phyloP scores from a whole-genome alignment of 2,329 filamentous ascomycete genomes.

The Cercospora nicotianae region DNA sequence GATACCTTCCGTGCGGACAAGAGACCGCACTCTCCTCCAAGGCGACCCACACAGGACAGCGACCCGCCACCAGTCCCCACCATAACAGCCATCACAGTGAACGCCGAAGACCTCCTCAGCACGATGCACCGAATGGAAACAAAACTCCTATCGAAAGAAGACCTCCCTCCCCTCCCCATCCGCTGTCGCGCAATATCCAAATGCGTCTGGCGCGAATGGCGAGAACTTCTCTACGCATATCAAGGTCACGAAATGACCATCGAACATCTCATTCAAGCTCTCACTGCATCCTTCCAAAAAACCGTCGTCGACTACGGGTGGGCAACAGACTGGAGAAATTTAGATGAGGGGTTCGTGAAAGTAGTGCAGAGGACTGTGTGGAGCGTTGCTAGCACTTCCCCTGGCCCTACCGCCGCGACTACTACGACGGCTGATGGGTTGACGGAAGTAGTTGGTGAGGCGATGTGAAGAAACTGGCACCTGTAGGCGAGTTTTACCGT shows the following conservation, averaged over 20 bases:
- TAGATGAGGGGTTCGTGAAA: slow-evolving; percentile 9
- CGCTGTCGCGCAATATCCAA: slow-evolving; percentile 22
- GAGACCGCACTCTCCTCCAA: background rate
- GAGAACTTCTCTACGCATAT: slow-evolving; percentile 10
- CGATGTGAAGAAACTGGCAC: no score
- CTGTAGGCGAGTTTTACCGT: no score
- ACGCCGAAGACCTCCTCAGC: slow-evolving; percentile 1
- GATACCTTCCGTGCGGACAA: background rate
- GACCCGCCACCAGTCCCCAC: background rate
- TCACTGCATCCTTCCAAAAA: slow-evolving; percentile 6
- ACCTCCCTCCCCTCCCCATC: slow-evolving; percentile 2
- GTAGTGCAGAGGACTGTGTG: slow-evolving; percentile 9
- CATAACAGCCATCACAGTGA: background rate
- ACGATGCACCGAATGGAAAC: slow-evolving; percentile 15
- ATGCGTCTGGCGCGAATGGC: slow-evolving; percentile 24
- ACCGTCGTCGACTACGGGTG: slow-evolving; percentile 17
- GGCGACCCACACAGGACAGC: background rate
- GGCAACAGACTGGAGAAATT: slow-evolving; percentile 5
- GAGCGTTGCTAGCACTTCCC: no score
- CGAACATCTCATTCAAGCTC: slow-evolving; percentile 13
- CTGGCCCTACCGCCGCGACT: no score
- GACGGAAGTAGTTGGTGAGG: no score
- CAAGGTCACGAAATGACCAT: slow-evolving; percentile 10
- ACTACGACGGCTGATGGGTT: no score
- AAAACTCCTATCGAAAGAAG: background rate